Evolutionary conservation across 345 rosid species (phyloP).

Genomic region (Capsella bursapastoris): DNA sequence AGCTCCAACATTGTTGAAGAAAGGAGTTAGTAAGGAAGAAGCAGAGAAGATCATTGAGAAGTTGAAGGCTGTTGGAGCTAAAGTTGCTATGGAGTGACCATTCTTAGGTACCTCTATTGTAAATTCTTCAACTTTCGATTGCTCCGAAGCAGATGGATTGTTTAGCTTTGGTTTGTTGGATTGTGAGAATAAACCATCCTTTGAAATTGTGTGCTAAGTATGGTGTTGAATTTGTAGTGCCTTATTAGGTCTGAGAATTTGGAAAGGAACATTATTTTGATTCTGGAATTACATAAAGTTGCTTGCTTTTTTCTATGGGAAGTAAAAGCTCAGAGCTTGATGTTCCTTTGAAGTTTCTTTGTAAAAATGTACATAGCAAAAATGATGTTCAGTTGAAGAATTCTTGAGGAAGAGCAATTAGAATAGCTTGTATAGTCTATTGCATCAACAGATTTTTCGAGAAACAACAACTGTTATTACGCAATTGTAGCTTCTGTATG

Average conservation of each 20-base stretch:
- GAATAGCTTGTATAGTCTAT: neutral
- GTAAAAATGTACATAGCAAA: neutral
- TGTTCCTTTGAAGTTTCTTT: neutral
- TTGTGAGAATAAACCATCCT: constrained; percentile 3
- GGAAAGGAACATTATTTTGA: neutral
- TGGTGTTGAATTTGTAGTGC: neutral
- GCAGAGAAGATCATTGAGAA: constrained; percentile 82
- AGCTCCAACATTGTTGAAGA: constrained; percentile 80
- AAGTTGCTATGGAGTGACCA: constrained; percentile 78
- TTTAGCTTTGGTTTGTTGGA: constrained; percentile 3
- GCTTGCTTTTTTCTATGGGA: constrained; percentile 1
- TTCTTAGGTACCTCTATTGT: constrained; percentile 23
- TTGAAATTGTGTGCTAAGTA: neutral
- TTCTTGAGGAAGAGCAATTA: neutral
- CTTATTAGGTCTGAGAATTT: constrained; percentile 7
- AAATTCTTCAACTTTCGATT: neutral
- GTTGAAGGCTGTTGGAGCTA: constrained; percentile 87
- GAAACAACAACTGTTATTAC: neutral
- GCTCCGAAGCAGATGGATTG: neutral
- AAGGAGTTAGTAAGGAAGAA: constrained; percentile 89
- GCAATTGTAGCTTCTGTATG: too few relatives aligned
- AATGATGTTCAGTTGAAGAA: neutral
- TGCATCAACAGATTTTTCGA: constrained; percentile 1
- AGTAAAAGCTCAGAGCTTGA: neutral
- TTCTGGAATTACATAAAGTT: constrained; percentile 17